A percentile compares a stretch with the other conserved stretches of the same genome.
Conservation (phyloP, 1,139 yeast genomes). For the Sugiyamaella xylanicola region DNA sequence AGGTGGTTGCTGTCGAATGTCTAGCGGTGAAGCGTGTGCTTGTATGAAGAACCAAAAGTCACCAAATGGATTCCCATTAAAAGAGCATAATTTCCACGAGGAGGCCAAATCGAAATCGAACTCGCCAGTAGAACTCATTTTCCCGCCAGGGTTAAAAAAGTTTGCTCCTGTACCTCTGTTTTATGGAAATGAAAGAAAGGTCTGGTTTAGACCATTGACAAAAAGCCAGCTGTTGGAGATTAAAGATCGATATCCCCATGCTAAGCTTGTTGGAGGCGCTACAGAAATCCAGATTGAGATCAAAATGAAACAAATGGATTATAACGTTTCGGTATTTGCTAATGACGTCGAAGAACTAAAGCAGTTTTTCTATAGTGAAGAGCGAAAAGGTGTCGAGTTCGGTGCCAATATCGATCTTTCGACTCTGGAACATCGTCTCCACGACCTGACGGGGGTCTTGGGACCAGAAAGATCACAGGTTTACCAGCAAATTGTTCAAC, state of each 20-base stretch:
- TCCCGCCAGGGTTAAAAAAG: constrained; percentile 45
- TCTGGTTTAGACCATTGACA: constrained; percentile 49
- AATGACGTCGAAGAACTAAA: constrained; percentile 48
- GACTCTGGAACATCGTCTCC: constrained; percentile 44
- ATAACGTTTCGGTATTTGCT: constrained; percentile 45
- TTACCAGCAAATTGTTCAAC: constrained; percentile 44
- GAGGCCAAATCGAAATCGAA: constrained; percentile 6
- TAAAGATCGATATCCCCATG: constrained; percentile 41
- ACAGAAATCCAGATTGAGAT: constrained; percentile 52
- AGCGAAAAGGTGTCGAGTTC: constrained; percentile 42
- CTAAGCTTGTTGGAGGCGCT: constrained; percentile 52
- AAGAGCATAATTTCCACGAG: constrained; percentile 40
- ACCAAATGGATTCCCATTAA: constrained; percentile 45
- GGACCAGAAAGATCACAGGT: constrained; percentile 39
- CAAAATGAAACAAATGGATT: constrained; percentile 48
- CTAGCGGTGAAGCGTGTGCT: constrained; percentile 15
- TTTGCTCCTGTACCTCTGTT: constrained; percentile 40
- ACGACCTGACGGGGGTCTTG: constrained; percentile 33
- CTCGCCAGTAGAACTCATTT: constrained; percentile 43
- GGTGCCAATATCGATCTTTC: constrained; percentile 49
- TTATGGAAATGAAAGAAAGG: constrained; percentile 44
- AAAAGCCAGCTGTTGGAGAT: constrained; percentile 44
- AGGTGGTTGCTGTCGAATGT: constrained; percentile 20
- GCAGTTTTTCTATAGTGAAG: constrained; percentile 40
- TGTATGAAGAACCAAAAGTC: constrained; percentile 30